Conservation (phyloP, 2,329 filamentous ascomycete genomes). For the Eurotiales sp. region DNA sequence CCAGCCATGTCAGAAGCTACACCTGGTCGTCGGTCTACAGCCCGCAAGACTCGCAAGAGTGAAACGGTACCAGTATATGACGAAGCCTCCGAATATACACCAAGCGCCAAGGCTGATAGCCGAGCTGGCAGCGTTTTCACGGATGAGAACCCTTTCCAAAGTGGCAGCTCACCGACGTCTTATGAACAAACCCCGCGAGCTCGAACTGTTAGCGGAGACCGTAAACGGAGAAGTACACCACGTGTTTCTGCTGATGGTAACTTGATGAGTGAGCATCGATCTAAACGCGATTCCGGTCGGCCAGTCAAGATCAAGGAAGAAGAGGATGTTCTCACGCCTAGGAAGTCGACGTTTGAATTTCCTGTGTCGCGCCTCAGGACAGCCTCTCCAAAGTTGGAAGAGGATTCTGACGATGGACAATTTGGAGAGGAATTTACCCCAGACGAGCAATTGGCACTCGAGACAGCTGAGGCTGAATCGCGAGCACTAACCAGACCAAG, state of each 20-base stretch:
- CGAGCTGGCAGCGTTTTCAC: conserved; percentile 68
- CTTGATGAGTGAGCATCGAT: conserved; percentile 23
- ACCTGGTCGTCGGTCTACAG: conserved; percentile 42
- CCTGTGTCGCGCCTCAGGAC: conserved; percentile 43
- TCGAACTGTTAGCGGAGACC: conserved; percentile 25
- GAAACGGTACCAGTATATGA: conserved; percentile 34
- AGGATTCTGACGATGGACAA: conserved; percentile 39
- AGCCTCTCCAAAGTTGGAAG: conserved; percentile 27
- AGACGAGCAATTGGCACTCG: conserved; percentile 64
- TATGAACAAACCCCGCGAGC: conserved; percentile 43
- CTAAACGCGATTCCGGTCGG: conserved; percentile 30
- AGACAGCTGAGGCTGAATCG: conserved; percentile 60
- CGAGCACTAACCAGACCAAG: conserved; percentile 49
- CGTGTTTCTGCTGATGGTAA: conserved; percentile 35
- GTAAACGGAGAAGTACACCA: conserved; percentile 52
- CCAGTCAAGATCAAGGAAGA: conserved; percentile 44
- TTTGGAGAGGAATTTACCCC: conserved; percentile 63
- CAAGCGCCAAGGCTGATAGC: conserved; percentile 42
- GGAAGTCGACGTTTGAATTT: conserved; percentile 58
- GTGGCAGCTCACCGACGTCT: conserved; percentile 67
- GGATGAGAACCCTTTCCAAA: conserved; percentile 89
- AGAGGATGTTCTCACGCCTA: conserved; percentile 51
- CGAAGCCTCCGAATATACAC: conserved; percentile 29
- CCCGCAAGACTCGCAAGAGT: conserved; percentile 52
- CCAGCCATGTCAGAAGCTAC: conserved; percentile 33